Conservation (phyloP, 805 yeast genomes). For the Hanseniaspora hatyaiensis region DNA sequence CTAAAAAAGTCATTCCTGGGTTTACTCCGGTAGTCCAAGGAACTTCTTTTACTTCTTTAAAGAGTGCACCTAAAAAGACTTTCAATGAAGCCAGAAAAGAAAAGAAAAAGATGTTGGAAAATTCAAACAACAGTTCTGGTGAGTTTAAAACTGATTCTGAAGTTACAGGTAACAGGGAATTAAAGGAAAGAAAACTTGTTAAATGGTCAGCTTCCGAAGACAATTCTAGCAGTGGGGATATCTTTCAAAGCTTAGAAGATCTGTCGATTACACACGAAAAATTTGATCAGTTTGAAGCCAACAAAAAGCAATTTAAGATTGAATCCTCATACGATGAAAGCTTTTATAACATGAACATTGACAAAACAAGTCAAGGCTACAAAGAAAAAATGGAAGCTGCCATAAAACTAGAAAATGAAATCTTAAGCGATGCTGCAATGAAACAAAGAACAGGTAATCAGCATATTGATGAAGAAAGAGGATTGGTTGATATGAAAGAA, state of each 20-base stretch:
- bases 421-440: conserved; percentile 75
- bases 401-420: conserved; percentile 58
- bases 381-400: conserved; percentile 55
- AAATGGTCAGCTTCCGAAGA: conserved; percentile 48
- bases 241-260: conserved; percentile 32
- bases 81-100: conserved; percentile 12
- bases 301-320: conserved; percentile 79
- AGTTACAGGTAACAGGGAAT: conserved; percentile 44
- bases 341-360: conserved; percentile 68
- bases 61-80: conserved; percentile 8
- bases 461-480: conserved; percentile 89
- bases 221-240: conserved; percentile 13
- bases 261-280: conserved; percentile 20
- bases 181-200: conserved; percentile 61
- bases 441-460: conserved; percentile 52
- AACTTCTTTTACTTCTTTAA: conserved; percentile 4
- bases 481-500: conserved; percentile 30
- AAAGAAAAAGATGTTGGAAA: conserved; percentile 1
- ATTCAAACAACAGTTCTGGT: not conserved
- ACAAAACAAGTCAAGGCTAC: conserved; percentile 65
- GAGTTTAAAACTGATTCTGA: conserved; percentile 76
- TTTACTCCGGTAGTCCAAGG: conserved; percentile 1
- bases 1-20: conserved; percentile 8
- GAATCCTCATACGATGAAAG: conserved; percentile 72
- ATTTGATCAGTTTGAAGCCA: conserved; percentile 96